Base-by-base conservation (phyloP, 2,329 filamentous ascomycete species). In the Stagonosporopsis cucurbitacearum region DNA sequence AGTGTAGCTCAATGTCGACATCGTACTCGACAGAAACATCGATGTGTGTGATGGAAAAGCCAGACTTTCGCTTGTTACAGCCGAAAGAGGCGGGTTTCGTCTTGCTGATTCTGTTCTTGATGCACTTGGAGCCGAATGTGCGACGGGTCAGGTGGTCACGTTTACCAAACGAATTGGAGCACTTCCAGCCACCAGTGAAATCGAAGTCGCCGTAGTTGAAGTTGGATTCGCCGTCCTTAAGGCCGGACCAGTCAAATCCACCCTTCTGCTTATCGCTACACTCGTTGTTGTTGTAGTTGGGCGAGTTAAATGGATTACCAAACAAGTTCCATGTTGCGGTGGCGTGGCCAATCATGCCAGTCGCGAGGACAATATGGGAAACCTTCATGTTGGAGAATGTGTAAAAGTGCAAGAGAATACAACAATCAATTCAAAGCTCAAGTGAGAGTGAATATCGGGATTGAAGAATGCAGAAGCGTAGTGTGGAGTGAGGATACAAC, bases 1-100 rank as follows among this genome's bases (percentile, higher is more conserved):
- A 97, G 81, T 91, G 84, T 80, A 96, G 92, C 77, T 94, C 87
- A 50, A 98, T 79, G 61, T 93, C 87, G 65, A 86, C 87, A 76
- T 94, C 88, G 70, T 89, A 87, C 71, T 91, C 87, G 61, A 87
- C 83, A 41, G 86, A 86, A 65, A 97, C 80, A 62, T 94, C 82
- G 75, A 96, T 85, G 66, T 86, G 82, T 62, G 81, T 85, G 69
- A 96, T 86, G 32, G 92, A 95, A 82, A 96, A 95, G 53, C 83
- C 82, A 28, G 67, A 58, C 55, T 68, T 69, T 54, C 62, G 66
- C 63, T 72, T 68, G 48, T 72, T 75, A 60, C 91, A 88, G 49
- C 92, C 94, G 82, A 96, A 95, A 68, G 78, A 77, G 65, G 80
- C 77, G 66, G 83, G 78, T 54, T 75, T 79, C 64, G 85, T 77